Evolutionary conservation across 169 alveolate genomes (phyloP), one percentile per base, ranked within the genome.

Genomic region (Eimeria sp.): DNA sequence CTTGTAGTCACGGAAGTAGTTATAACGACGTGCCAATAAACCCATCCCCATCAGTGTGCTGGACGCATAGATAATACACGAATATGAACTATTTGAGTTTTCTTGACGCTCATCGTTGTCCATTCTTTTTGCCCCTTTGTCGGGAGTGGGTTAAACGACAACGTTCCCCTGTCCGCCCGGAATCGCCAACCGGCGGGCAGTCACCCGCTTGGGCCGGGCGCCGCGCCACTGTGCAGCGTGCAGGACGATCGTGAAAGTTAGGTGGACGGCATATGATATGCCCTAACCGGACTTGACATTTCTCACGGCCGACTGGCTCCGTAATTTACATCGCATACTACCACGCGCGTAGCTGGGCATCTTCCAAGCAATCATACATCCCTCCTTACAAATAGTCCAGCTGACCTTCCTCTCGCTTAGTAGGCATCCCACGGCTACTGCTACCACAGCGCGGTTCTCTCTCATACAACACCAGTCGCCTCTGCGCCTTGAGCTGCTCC

Each of bases 161-260:
- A 4, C 54, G 83, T 40, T 13, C 58, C 18, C 56, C 16, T 40
- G 20, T 0, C 83, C n/a, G 33, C 83, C 83, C 43, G 54, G 54
- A 74, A 23, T 10, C 33, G 23, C 56, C 58, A 20, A 27, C 58
- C 40, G 52, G 78, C 27, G 0, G 83, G 56, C 83, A 37, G 54
- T 40, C 58, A 23, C 43, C 16, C 58, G 76, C 91, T 43, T 30
- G 4, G 58, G 91, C 40, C 58, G 68, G 91, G 40, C 77, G 91
- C 30, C 56, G 58, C 91, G 58, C 77, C 76, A 83, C 78, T 85
- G 91, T 62, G 72, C 78, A 64, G 58, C 78, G 66, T 30, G 90
- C 90, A 40, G 46, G 52, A 33, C 66, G 46, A n/a, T 78, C 30
- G 91, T 56, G 76, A 83, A 18, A 56, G 56, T 58, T 85, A 33